Evolutionary conservation across 2,329 filamentous ascomycete genomes (phyloP), one percentile per base, ranked within the genome.

Genomic region (Aureobasidium musti): DNA sequence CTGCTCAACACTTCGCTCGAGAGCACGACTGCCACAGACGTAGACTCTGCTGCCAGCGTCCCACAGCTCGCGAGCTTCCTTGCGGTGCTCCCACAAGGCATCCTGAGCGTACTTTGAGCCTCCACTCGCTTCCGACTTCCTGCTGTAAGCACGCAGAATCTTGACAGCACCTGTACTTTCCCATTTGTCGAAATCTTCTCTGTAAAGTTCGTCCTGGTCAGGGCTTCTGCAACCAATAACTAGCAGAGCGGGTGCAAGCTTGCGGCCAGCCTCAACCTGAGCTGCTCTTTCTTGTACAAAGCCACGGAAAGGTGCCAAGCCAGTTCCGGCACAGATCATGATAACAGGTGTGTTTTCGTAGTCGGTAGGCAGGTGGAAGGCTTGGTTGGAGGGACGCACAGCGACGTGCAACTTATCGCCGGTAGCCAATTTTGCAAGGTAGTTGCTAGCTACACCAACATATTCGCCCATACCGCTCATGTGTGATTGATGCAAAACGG

Each of bases 311-410:
- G 95, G 95, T 1, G 95, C 95, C n/a, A 99, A 88, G 75, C 95
- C 95, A 0, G 95, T 99, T 70, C 95, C 95, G n/a, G 98, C 89
- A 78, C 95, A 95, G 13, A 95, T 95, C 94, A 99, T 97, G 83
- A 99, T 97, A 47, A 82, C 72, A 0, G 80, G 80, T 3, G 71
- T 72, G 7, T 75, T 76, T 66, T 79, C 77, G 1, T 73, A 69
- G 67, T 80, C 77, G 52, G 77, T 74, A 6, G 80, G 80, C 0
- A 81, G 73, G 53, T 80, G 80, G 75, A 82, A 82, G 13, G 76
- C 75, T 49, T 77, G 73, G 61, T 80, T 75, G 3, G 76, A 79
- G 0, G 74, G 71, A n/a, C 78, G 74, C 5, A 82, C 76, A 10
- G 77, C 73, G 37, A 81, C 78, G 45, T 80, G 79, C 3, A 81